phyloP scores from a whole-genome alignment of 192 early-diverging fungal genomes.

The Linnemannia elongata region DNA sequence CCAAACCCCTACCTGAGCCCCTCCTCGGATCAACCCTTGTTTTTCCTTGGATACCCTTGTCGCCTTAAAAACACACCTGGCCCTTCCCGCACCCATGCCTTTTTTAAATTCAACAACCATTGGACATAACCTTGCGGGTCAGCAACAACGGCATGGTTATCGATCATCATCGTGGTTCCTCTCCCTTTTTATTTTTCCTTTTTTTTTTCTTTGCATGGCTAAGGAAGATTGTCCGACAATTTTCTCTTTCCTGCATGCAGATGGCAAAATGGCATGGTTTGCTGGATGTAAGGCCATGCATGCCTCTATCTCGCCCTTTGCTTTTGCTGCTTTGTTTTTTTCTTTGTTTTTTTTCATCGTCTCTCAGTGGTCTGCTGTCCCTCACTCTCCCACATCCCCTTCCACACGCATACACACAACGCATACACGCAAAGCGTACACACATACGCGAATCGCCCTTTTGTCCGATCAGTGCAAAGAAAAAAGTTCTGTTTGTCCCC shows the following conservation, averaged over 20 bases:
- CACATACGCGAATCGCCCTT: neutral
- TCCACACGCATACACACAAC: neutral
- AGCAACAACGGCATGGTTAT: neutral
- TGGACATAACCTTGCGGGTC: neutral
- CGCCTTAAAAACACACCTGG: neutral
- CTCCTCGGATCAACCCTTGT: neutral
- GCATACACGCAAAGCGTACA: neutral
- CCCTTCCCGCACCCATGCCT: neutral
- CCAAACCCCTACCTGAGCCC: neutral
- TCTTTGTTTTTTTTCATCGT: neutral
- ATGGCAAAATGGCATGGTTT: neutral
- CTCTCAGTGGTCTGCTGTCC: conserved; percentile 3
- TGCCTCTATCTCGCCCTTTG: neutral
- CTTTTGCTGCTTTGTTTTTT: neutral
- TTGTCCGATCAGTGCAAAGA: neutral
- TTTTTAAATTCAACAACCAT: neutral
- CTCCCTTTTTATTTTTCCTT: neutral
- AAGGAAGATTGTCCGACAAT: neutral
- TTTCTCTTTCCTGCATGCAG: neutral
- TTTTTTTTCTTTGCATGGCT: neutral
- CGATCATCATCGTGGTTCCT: neutral
- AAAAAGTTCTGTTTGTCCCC: neutral
- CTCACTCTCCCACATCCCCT: neutral
- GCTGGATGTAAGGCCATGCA: neutral
- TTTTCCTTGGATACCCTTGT: neutral